Conservation (phyloP, 2,329 filamentous ascomycete species). For the Fusarium coffeatum region DNA sequence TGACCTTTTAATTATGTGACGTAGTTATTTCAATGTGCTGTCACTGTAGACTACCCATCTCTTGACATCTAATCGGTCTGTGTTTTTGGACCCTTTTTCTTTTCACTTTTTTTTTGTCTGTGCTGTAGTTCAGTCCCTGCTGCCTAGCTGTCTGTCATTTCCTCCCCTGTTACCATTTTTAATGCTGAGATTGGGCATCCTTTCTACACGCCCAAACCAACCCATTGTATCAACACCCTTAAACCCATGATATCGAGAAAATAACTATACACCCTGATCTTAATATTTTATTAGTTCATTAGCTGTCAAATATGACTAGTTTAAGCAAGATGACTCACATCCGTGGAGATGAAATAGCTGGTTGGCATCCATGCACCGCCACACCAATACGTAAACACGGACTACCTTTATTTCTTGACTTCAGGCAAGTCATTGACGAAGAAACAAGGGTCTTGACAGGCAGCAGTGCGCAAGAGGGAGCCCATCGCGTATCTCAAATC, state of each 20-base stretch:
- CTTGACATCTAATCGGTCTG: neutral
- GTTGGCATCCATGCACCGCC: slow-evolving; percentile 27
- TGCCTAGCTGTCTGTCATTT: slow-evolving; percentile 16
- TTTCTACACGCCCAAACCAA: slow-evolving; percentile 7
- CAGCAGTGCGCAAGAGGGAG: slow-evolving; percentile 31
- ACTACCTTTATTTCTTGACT: neutral
- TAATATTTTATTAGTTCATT: neutral
- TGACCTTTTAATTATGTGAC: slow-evolving; percentile 13
- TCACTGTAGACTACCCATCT: neutral
- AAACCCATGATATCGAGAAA: neutral
- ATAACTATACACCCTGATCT: neutral
- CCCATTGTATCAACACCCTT: neutral
- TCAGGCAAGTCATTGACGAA: slow-evolving; percentile 3
- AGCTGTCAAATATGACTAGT: slow-evolving; percentile 3
- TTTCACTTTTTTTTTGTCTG: neutral
- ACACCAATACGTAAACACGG: slow-evolving; percentile 31
- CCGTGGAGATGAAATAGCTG: neutral
- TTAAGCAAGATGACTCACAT: slow-evolving; percentile 27
- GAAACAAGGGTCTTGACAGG: slow-evolving; percentile 27
- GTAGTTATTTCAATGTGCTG: slow-evolving; percentile 6
- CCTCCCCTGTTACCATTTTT: slow-evolving; percentile 9
- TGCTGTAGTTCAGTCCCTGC: slow-evolving; percentile 2
- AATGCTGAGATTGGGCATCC: slow-evolving; percentile 23
- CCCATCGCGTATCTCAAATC: slow-evolving; percentile 11
- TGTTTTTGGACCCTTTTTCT: neutral